Evolutionary conservation across 305 asterid genomes (phyloP).

Genomic region (Fraxinus platypoda): DNA sequence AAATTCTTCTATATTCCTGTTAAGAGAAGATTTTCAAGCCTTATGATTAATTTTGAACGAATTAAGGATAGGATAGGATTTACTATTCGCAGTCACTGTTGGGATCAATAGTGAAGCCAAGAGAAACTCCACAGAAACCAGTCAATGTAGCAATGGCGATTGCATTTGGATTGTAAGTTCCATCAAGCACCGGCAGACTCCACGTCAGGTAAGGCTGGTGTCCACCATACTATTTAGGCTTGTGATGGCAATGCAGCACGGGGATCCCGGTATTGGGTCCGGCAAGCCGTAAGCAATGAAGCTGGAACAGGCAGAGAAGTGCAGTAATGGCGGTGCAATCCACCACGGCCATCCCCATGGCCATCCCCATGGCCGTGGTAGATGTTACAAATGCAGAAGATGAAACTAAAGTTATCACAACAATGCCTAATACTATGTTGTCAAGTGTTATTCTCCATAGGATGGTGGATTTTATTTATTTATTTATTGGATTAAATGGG

Average conservation of each 20-base stretch:
- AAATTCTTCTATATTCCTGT: neutral
- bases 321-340: slow-evolving; percentile 70
- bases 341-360: neutral
- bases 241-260: neutral
- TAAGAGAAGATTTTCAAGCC: neutral
- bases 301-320: slow-evolving; percentile 66
- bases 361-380: neutral
- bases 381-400: neutral
- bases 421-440: slow-evolving; percentile 4
- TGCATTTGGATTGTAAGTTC: slow-evolving; percentile 57
- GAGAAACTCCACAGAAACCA: slow-evolving; percentile 83
- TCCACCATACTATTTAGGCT: slow-evolving; percentile 48
- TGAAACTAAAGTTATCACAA: slow-evolving; percentile 7
- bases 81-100: slow-evolving; percentile 85
- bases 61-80: neutral
- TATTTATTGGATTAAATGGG: neutral
- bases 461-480: neutral
- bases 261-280: slow-evolving; percentile 37
- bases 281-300: slow-evolving; percentile 62
- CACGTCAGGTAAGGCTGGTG: slow-evolving; percentile 45
- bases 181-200: slow-evolving; percentile 74
- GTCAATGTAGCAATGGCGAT: slow-evolving; percentile 84
- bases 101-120: slow-evolving; percentile 73
- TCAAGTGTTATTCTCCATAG: slow-evolving; percentile 7
- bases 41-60: neutral